Percentiles rank a stretch among this genome's conserved stretches.
phyloP scores from a whole-genome alignment of 2,329 filamentous ascomycete species.

The Sporothrix euskadiensis region DNA sequence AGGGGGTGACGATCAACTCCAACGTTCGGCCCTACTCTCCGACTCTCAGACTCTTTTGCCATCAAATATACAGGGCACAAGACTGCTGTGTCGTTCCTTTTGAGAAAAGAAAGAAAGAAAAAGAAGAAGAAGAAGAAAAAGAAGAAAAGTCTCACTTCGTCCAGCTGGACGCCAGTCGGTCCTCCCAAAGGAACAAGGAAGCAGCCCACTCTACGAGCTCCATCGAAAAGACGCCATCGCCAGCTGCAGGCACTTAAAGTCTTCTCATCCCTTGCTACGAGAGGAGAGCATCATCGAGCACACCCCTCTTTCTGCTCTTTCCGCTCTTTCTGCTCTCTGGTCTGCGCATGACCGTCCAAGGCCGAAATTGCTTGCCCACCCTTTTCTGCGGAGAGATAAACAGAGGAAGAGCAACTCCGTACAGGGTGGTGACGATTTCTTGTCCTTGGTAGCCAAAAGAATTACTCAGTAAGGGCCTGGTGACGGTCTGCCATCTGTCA shows the following conservation, averaged over 20 bases:
- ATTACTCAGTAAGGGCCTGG: background rate
- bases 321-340: background rate
- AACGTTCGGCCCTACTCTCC: background rate
- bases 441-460: background rate
- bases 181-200: too few species aligned
- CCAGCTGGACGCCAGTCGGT: background rate
- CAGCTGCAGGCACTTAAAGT: slow-evolving; percentile 19
- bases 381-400: background rate
- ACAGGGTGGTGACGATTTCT: background rate
- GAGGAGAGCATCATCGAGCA: background rate
- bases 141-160: background rate
- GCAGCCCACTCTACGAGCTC: too few species aligned
- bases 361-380: slow-evolving; percentile 23
- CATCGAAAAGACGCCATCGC: background rate
- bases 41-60: background rate
- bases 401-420: background rate
- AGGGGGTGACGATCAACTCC: background rate
- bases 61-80: background rate
- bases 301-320: background rate
- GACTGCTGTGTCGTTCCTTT: background rate
- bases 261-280: slow-evolving; percentile 13
- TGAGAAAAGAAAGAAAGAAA: too few species aligned
- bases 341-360: slow-evolving; percentile 11
- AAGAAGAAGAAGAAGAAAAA: too few species aligned
- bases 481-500: too few species aligned